Conservation (phyloP, 495 filamentous ascomycete species). For the Penicillium coffeae region DNA sequence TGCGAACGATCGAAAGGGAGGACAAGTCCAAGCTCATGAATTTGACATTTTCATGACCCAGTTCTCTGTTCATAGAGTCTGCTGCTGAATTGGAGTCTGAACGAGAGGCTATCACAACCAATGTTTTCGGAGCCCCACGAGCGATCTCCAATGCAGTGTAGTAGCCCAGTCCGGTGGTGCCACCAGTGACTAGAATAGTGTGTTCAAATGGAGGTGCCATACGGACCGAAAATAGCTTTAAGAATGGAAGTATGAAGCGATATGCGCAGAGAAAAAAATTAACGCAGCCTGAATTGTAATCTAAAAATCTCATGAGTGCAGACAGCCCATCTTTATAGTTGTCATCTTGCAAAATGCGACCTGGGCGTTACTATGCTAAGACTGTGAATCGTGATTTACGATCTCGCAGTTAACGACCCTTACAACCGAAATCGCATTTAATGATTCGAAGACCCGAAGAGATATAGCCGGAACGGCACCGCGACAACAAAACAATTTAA, state of each 20-base stretch:
- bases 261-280: no score
- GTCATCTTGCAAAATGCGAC: no score
- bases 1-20: slow-evolving; percentile 35
- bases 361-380: no score
- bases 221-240: no score
- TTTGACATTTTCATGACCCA: slow-evolving; percentile 33
- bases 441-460: no score
- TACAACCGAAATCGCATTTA: no score
- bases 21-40: slow-evolving; percentile 41
- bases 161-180: slow-evolving; percentile 36
- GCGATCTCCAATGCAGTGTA: slow-evolving; percentile 29
- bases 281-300: no score
- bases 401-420: no score
- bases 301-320: no score
- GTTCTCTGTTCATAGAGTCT: slow-evolving; percentile 27
- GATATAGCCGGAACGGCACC: not conserved
- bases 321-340: no score
- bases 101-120: slow-evolving; percentile 37
- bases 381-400: no score
- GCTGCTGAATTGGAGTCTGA: slow-evolving; percentile 38
- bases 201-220: slow-evolving; percentile 10
- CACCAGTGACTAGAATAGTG: slow-evolving; percentile 43
- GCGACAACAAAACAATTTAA: not conserved
- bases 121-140: slow-evolving; percentile 27
- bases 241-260: not conserved